Conservation (phyloP, 495 filamentous ascomycete genomes). For the Aspergillus baeticus region DNA sequence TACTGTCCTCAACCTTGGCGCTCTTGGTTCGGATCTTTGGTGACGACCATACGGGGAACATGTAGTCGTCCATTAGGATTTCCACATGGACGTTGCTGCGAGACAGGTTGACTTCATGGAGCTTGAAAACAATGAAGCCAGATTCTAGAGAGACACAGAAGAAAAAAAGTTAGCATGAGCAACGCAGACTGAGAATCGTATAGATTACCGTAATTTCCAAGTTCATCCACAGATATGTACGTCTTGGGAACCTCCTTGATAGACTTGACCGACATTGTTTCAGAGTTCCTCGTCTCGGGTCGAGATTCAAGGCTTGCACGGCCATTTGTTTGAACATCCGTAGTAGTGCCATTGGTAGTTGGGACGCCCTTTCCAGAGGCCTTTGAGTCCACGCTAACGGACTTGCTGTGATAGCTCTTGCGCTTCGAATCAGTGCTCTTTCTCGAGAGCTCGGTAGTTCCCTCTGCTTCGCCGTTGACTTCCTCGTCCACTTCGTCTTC, state of each 20-base stretch:
- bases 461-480: slow-evolving; percentile 34
- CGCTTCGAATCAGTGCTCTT: slow-evolving; percentile 37
- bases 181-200: neutral
- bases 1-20: slow-evolving; percentile 76
- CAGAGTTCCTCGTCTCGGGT: slow-evolving; percentile 32
- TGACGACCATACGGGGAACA: slow-evolving; percentile 85
- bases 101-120: slow-evolving; percentile 82
- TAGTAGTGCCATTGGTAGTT: slow-evolving; percentile 22
- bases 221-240: slow-evolving; percentile 71
- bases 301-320: slow-evolving; percentile 39
- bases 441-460: slow-evolving; percentile 26
- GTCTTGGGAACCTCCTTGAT: slow-evolving; percentile 69
- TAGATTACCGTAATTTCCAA: slow-evolving; percentile 67
- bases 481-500: slow-evolving; percentile 50
- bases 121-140: slow-evolving; percentile 89
- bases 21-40: slow-evolving; percentile 64
- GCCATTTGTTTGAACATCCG: slow-evolving; percentile 30
- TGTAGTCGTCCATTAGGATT: slow-evolving; percentile 90
- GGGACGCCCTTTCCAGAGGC: slow-evolving; percentile 7
- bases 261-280: slow-evolving; percentile 35
- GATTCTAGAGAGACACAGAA: slow-evolving; percentile 75
- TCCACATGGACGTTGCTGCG: slow-evolving; percentile 78
- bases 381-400: slow-evolving; percentile 21
- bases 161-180: slow-evolving; percentile 20
- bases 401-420: slow-evolving; percentile 34